A percentile compares a stretch with the other conserved stretches of the same genome.
Evolutionary conservation across 257 asterid genomes (phyloP).

Genomic region (Avicennia marina): DNA sequence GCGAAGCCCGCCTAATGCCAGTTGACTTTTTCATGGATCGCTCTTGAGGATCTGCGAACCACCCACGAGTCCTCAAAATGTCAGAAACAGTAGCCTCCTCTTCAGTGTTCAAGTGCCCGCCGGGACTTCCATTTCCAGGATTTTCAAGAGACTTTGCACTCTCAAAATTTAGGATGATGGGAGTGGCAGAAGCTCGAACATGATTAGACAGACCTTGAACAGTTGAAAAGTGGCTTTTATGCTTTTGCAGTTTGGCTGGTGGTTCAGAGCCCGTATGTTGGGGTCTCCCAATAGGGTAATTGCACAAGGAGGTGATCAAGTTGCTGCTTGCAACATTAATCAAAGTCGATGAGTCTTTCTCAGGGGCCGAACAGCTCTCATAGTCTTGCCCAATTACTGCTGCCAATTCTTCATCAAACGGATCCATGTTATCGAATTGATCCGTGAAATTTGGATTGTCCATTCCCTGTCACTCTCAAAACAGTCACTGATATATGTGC

Average conservation of each 20-base stretch:
- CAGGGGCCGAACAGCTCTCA: conserved; percentile 3
- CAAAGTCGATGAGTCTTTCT: background rate
- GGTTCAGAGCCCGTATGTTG: no score
- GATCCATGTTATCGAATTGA: conserved; percentile 10
- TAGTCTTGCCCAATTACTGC: conserved; percentile 1
- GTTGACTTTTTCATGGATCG: no score
- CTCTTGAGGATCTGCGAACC: no score
- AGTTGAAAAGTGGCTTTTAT: background rate
- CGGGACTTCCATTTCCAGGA: no score
- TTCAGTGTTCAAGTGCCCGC: no score
- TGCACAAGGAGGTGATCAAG: background rate
- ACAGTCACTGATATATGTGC: no score
- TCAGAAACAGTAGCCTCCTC: no score
- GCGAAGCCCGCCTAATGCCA: conserved; percentile 23
- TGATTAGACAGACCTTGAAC: no score
- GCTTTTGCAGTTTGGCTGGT: no score
- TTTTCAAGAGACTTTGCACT: no score
- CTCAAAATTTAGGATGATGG: conserved; percentile 10
- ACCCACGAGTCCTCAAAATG: no score
- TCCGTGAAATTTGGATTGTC: conserved; percentile 11
- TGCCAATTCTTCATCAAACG: conserved; percentile 20
- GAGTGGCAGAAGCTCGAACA: conserved; percentile 7
- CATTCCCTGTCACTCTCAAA: conserved; percentile 15
- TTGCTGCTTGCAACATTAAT: background rate
- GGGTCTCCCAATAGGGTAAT: background rate